Evolutionary conservation across 2,329 filamentous ascomycete species (phyloP).

Genomic region (Microcyclosporella mali): DNA sequence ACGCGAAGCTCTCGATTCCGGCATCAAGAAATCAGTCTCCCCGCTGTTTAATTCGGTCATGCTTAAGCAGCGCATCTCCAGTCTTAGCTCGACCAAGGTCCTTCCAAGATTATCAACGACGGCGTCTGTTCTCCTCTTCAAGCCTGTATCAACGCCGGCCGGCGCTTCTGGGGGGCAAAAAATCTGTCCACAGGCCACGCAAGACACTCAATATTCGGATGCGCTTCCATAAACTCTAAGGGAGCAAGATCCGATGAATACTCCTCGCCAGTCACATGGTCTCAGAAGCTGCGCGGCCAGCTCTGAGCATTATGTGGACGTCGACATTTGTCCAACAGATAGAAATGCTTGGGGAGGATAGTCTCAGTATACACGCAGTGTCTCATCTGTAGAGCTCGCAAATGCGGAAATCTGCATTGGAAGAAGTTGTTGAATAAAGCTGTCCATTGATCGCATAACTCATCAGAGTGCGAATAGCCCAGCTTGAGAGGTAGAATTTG

Average conservation of each 20-base stretch:
- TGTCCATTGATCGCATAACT: constrained; percentile 12
- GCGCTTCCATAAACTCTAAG: constrained; percentile 40
- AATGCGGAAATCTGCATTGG: constrained; percentile 36
- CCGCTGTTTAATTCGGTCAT: constrained; percentile 25
- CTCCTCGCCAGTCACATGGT: not conserved
- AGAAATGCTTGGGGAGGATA: constrained; percentile 32
- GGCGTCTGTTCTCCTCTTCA: constrained; percentile 18
- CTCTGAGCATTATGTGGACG: not conserved
- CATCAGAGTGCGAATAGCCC: not conserved
- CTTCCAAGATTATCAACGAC: constrained; percentile 37
- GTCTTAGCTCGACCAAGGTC: constrained; percentile 37
- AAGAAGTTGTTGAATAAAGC: constrained; percentile 30
- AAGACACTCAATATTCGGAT: constrained; percentile 39
- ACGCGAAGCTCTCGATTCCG: constrained; percentile 7
- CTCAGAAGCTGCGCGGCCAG: no score
- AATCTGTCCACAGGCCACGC: constrained; percentile 44
- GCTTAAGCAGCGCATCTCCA: constrained; percentile 32
- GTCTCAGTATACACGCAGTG: constrained; percentile 38
- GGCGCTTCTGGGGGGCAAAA: constrained; percentile 32
- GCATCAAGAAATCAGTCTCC: not conserved
- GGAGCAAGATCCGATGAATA: constrained; percentile 9
- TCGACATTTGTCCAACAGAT: constrained; percentile 27
- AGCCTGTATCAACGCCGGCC: no score
- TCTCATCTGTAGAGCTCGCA: constrained; percentile 42
- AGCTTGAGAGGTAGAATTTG: constrained; percentile 12